Evolutionary conservation across 2,329 filamentous ascomycete species (phyloP).

Genomic region (Neonectria magnoliae): DNA sequence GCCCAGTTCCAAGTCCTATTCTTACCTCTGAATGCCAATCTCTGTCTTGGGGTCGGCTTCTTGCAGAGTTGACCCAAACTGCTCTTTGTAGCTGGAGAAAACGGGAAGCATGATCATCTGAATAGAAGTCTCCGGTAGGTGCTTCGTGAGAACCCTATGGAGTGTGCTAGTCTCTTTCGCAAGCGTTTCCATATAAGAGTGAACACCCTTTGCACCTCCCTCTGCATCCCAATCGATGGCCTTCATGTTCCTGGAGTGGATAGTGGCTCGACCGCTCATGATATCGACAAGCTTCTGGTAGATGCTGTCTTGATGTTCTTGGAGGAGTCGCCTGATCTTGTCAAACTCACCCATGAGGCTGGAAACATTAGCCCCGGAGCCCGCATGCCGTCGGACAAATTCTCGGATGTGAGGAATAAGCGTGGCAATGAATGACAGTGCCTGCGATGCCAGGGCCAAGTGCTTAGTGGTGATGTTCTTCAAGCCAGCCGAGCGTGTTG

Average conservation of each 20-base stretch:
- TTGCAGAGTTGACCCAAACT: conserved; percentile 77
- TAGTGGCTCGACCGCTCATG: conserved; percentile 79
- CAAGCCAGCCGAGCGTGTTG: conserved; percentile 85
- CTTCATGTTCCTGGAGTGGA: conserved; percentile 80
- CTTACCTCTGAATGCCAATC: conserved; percentile 76
- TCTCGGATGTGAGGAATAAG: conserved; percentile 91
- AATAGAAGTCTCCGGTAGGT: conserved; percentile 80
- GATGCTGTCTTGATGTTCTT: conserved; percentile 90
- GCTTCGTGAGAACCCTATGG: conserved; percentile 83
- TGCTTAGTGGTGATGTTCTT: conserved; percentile 98
- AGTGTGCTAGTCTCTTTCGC: conserved; percentile 87
- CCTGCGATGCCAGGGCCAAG: conserved; percentile 89
- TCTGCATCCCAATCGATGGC: conserved; percentile 77
- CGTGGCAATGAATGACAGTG: conserved; percentile 85
- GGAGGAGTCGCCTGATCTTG: conserved; percentile 82
- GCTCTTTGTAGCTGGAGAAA: conserved; percentile 82
- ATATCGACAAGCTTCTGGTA: conserved; percentile 95
- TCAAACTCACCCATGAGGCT: conserved; percentile 85
- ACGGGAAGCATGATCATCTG: conserved; percentile 87
- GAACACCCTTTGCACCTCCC: conserved; percentile 56
- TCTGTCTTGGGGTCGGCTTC: conserved; percentile 73
- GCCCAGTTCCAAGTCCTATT: conserved; percentile 11
- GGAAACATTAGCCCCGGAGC: conserved; percentile 61
- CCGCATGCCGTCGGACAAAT: conserved; percentile 82
- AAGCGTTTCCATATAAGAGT: conserved; percentile 85